A percentile compares a stretch with the other conserved stretches of the same genome.
These are phyloP conservation scores for Camelina laxa DNA, from an alignment of 345 rosid genomes.

Conservation along the genomic window DNA sequence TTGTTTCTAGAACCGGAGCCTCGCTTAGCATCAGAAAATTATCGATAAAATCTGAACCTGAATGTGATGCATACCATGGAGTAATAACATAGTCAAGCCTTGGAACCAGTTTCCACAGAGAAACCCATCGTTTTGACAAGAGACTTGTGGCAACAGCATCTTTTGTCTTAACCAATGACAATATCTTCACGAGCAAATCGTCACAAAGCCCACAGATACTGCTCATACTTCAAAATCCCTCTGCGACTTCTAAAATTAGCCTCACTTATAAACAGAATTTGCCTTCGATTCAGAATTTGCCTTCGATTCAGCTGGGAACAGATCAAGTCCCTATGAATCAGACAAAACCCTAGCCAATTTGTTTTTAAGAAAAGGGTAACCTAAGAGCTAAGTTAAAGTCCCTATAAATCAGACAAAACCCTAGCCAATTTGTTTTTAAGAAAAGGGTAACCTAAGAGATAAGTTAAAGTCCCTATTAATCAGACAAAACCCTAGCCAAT, in stretches of 20 bases:
- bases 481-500: too few relatives aligned
- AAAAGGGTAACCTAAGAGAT: too few relatives aligned
- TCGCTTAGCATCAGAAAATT: constrained; percentile 3
- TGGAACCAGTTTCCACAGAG: constrained; percentile 23
- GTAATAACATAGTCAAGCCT: constrained; percentile 1
- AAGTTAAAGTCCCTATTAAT: too few relatives aligned
- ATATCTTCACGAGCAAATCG: constrained; percentile 20
- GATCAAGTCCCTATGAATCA: background rate
- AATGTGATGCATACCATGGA: background rate
- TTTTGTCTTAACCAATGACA: constrained; percentile 11
- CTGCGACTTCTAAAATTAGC: background rate
- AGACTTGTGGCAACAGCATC: background rate
- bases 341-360: background rate
- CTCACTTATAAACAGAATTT: background rate
- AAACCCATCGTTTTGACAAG: constrained; percentile 13
- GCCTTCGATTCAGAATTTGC: too few relatives aligned
- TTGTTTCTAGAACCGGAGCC: constrained; percentile 15
- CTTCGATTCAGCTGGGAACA: background rate
- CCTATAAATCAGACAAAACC: too few relatives aligned
- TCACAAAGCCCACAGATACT: constrained; percentile 17
- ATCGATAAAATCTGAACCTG: constrained; percentile 1
- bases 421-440: too few relatives aligned
- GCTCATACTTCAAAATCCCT: constrained; percentile 10
- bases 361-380: too few relatives aligned
- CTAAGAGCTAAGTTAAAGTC: too few relatives aligned